A percentile compares a stretch with the other conserved stretches of the same genome.
Conservation (phyloP, 1,139 yeast genomes). For the Blastobotrys persicus region DNA sequence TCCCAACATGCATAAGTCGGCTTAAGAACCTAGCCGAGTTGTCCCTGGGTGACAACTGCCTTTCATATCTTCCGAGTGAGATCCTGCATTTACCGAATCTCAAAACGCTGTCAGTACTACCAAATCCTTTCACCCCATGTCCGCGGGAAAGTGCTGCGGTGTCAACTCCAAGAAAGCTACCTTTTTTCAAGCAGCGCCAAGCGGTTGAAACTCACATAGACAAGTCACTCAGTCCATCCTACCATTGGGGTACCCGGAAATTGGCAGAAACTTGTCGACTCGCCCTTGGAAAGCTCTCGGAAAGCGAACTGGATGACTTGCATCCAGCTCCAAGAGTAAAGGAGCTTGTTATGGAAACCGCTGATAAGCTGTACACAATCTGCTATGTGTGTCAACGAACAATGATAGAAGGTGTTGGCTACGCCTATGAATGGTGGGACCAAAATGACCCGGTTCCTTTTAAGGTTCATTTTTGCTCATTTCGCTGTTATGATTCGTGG, state of each 20-base stretch:
- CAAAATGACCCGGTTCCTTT: conserved; percentile 18
- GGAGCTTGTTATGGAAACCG: neutral
- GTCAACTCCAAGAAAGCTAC: conserved; percentile 3
- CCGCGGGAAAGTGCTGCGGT: conserved; percentile 12
- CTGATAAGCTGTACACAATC: conserved; percentile 27
- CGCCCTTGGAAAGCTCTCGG: conserved; percentile 9
- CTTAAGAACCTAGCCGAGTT: conserved; percentile 48
- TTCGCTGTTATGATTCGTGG: conserved; percentile 19
- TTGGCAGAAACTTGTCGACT: conserved; percentile 13
- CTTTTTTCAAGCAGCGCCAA: conserved; percentile 4
- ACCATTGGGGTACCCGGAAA: neutral
- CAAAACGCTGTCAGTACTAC: conserved; percentile 48
- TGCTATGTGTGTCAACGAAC: conserved; percentile 50
- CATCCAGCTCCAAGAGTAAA: conserved; percentile 6
- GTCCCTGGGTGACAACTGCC: conserved; percentile 51
- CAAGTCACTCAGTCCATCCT: neutral
- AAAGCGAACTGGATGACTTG: conserved; percentile 5
- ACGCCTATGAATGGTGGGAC: conserved; percentile 63
- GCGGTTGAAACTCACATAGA: conserved; percentile 1
- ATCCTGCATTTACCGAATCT: conserved; percentile 47
- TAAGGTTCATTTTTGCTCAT: conserved; percentile 26
- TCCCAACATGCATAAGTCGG: conserved; percentile 54
- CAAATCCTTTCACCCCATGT: conserved; percentile 42
- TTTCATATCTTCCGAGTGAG: conserved; percentile 55
- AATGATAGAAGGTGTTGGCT: conserved; percentile 52